Percentiles rank a stretch among this genome's conserved stretches.
Conservation (phyloP, 148 eudicot genomes). For the Rhododendron henanense region DNA sequence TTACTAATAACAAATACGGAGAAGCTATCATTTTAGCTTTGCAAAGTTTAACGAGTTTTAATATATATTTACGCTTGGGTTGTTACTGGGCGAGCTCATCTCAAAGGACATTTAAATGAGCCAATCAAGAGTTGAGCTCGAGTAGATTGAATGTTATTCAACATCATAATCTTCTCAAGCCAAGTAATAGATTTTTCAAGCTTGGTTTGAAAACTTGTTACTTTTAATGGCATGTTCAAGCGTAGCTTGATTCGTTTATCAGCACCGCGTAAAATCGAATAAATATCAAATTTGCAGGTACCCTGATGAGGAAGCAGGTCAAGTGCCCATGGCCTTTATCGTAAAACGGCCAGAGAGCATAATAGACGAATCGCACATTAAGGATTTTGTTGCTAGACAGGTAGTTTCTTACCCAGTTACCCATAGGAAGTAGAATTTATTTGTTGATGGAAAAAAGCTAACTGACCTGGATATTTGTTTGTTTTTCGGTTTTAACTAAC, state of each 20-base stretch:
- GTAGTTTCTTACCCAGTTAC: not conserved
- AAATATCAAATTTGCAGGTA: conserved; percentile 13
- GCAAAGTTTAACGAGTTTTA: not conserved
- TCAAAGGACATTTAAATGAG: not conserved
- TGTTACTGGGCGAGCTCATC: not conserved
- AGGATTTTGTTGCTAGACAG: conserved; percentile 28
- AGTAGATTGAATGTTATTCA: not conserved
- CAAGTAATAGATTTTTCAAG: too few relatives aligned
- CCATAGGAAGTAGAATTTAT: not conserved
- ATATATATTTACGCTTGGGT: not conserved
- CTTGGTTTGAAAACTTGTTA: too few relatives aligned
- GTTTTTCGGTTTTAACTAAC: not conserved
- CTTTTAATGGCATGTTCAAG: not conserved
- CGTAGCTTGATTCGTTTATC: not conserved
- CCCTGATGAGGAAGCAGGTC: conserved; percentile 40
- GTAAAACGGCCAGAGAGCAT: conserved; percentile 25
- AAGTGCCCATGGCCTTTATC: conserved; percentile 34
- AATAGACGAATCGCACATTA: conserved; percentile 9
- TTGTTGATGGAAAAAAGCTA: not conserved
- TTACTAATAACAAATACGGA: not conserved
- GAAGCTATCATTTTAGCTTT: not conserved
- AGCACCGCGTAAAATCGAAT: too few relatives aligned
- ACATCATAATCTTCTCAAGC: not conserved
- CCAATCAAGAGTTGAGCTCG: not conserved
- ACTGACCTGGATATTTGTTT: not conserved